A percentile compares a stretch with the other conserved stretches of the same genome.
These are phyloP conservation scores for Saturnispora diversa DNA, from an alignment of 805 yeast species.

Conservation along the genomic window DNA sequence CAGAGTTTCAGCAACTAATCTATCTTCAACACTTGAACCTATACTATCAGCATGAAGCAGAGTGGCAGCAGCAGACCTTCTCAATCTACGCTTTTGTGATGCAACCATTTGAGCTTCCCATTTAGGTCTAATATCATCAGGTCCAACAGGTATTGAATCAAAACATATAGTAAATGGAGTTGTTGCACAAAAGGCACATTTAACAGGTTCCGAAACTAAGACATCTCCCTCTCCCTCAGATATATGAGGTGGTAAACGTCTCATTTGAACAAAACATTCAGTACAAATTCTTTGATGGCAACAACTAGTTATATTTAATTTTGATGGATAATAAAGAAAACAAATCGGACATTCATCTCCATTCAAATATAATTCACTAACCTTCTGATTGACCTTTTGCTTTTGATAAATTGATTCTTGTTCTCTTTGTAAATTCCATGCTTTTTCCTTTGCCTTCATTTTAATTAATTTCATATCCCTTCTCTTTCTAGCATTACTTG, in stretches of 20 bases:
- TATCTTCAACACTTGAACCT: constrained; percentile 1
- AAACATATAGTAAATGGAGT: constrained; percentile 58
- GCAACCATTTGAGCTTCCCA: constrained; percentile 72
- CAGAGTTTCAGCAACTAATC: constrained; percentile 2
- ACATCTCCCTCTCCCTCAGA: constrained; percentile 41
- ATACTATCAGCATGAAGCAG: constrained; percentile 63
- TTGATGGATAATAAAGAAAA: constrained; percentile 74
- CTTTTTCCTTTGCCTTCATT: constrained; percentile 34
- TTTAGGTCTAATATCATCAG: constrained; percentile 83
- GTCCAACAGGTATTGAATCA: constrained; percentile 35
- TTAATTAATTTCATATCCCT: constrained; percentile 40
- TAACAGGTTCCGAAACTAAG: constrained; percentile 77
- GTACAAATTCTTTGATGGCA: constrained; percentile 91
- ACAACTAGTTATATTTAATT: constrained; percentile 74
- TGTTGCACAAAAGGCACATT: constrained; percentile 91
- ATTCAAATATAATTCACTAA: constrained; percentile 53
- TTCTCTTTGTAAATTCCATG: constrained; percentile 22
- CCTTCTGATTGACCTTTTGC: constrained; percentile 38
- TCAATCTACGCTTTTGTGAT: constrained; percentile 71
- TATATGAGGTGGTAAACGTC: constrained; percentile 75
- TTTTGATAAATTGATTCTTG: constrained; percentile 26
- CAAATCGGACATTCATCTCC: constrained; percentile 92
- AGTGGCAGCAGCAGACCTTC: constrained; percentile 88
- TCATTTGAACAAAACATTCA: constrained; percentile 94
- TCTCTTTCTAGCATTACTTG: constrained; percentile 38